Evolutionary conservation across 2,329 filamentous ascomycete species (phyloP).

Genomic region (Trichoderma breve): DNA sequence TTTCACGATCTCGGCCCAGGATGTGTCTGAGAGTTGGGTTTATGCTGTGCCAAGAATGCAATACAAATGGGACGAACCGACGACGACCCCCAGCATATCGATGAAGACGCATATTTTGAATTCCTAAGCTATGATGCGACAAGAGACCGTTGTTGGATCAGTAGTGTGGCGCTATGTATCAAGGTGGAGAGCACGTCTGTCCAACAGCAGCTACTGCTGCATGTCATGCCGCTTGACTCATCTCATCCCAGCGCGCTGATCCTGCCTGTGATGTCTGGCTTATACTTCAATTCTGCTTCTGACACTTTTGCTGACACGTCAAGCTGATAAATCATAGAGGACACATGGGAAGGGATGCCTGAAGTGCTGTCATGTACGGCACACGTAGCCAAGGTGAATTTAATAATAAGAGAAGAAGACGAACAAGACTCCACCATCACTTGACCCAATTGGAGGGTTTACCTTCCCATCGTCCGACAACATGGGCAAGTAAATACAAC

Average conservation of each 20-base stretch:
- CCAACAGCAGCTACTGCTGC: conserved; percentile 10
- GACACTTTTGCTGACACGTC: neutral
- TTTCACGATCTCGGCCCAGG: neutral
- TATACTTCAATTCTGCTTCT: neutral
- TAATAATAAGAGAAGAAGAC: neutral
- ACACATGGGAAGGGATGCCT: neutral
- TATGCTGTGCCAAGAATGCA: neutral
- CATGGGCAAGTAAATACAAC: neutral
- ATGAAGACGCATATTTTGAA: conserved; percentile 2
- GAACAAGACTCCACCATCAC: neutral
- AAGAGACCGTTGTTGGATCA: neutral
- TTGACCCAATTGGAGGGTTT: neutral
- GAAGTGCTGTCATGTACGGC: neutral
- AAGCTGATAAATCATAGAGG: neutral
- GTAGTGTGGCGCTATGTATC: conserved; percentile 16
- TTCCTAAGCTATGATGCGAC: neutral
- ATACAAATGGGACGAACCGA: neutral
- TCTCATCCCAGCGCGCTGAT: neutral
- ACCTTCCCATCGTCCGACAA: neutral
- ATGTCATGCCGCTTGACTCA: conserved; percentile 15
- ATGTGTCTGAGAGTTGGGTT: neutral
- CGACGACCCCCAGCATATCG: neutral
- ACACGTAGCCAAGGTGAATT: neutral
- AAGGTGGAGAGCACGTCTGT: conserved; percentile 8
- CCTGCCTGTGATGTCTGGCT: neutral